Evolutionary conservation across 768 basidiomycete species (phyloP), one percentile per base, ranked within the genome.

Genomic region (Kwoniella europaea): DNA sequence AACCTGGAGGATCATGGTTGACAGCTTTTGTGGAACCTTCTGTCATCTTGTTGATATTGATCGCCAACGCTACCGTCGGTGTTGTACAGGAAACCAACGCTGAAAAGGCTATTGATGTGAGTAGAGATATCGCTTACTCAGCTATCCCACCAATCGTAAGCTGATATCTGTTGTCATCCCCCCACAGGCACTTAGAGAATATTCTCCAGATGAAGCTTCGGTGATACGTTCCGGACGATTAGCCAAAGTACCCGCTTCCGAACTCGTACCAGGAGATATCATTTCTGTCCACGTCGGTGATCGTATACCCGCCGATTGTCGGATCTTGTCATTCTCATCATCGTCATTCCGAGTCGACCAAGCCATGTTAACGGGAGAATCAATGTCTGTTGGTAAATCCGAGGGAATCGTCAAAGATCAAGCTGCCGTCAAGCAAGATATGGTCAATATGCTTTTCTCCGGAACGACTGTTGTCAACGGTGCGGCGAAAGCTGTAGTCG

Each of bases 381-480:
- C 91, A 76, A 87, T 87, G 69, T 93, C 92, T 74, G 95, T 98
- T 53, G 88, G 89, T 86, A 99, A 99, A 85, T 88, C 86, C 20
- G 80, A 88, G 6, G 88, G 88, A 10, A 85, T 87, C 41, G 90
- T 99, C 57, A 74, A 85, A 10, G 96, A 98, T 78, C 59, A 77
- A 44, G 88, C 86, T 74, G 96, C 95, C 7, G 96, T 98, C 69
- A 97, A 96, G 85, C 96, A 98, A 84, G 96, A 99, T 78, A 96
- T 96, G 95, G 90, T 88, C 68, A 98, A 98, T 84, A 97, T 97
- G 85, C 86, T 98, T 12, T 98, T 98, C 84, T 90, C 93, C 10
- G 95, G 96, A 41, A 98, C 96, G 0, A 98, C 93, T 15, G 91
- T 99, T 56, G 96, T 98, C 6, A 98, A 93, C 75, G 96, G 96